A percentile compares a stretch with the other conserved stretches of the same genome.
These are phyloP conservation scores for Fusarium burgessii DNA, from an alignment of 2,329 filamentous ascomycete species.

Conservation along the genomic window DNA sequence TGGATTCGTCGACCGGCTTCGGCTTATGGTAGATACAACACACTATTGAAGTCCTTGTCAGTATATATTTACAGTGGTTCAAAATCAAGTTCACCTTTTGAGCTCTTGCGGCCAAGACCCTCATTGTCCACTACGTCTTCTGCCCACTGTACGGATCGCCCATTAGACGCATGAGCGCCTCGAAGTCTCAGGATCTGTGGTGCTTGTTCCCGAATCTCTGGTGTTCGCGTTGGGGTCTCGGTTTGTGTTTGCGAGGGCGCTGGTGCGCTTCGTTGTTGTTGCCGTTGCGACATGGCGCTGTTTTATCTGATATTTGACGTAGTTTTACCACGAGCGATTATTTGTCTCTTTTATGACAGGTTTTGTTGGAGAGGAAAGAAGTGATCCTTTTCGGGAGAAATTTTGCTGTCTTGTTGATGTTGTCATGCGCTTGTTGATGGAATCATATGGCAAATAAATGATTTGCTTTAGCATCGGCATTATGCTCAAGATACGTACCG, in stretches of 20 bases:
- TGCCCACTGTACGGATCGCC: conserved; percentile 86
- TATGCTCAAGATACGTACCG: not conserved
- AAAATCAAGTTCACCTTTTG: conserved; percentile 76
- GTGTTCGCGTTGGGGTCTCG: conserved; percentile 44
- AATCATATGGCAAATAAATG: conserved; percentile 33
- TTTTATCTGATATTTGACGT: not conserved
- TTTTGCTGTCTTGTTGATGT: conserved; percentile 1
- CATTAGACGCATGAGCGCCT: conserved; percentile 59
- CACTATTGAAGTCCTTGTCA: conserved; percentile 64
- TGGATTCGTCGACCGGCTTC: conserved; percentile 84
- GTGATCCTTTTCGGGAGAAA: not conserved
- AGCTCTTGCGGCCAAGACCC: conserved; percentile 91
- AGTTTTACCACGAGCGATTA: not conserved
- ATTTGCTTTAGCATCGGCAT: conserved; percentile 2
- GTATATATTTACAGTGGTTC: not conserved
- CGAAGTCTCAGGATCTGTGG: conserved; percentile 63
- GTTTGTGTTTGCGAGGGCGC: conserved; percentile 53
- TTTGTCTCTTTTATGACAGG: not conserved
- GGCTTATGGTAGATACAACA: conserved; percentile 98
- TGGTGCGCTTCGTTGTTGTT: conserved; percentile 45
- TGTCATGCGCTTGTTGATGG: conserved; percentile 29
- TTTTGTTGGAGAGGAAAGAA: not conserved
- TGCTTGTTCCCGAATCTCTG: conserved; percentile 47
- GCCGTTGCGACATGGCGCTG: conserved; percentile 50
- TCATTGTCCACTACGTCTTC: conserved; percentile 96